Evolutionary conservation across 2,329 filamentous ascomycete genomes (phyloP).

Genomic region (Clonostachys rosea): DNA sequence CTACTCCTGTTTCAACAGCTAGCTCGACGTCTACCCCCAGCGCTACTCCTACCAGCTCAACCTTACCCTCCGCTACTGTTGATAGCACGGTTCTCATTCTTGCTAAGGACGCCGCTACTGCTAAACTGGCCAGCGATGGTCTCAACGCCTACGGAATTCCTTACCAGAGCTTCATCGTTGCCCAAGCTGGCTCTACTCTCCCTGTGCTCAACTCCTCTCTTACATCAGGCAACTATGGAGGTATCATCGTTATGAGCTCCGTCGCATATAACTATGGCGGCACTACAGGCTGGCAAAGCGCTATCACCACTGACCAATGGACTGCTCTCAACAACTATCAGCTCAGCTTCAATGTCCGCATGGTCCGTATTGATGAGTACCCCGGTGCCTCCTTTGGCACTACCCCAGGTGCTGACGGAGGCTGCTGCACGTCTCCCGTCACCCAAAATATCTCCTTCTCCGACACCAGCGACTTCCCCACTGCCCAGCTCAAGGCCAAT

Average conservation of each 20-base stretch:
- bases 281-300: slow-evolving; percentile 36
- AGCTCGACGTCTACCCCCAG: no score
- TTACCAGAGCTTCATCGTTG: slow-evolving; percentile 49
- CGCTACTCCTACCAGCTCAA: not conserved
- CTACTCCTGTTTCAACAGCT: no score
- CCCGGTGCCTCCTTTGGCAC: slow-evolving; percentile 45
- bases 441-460: slow-evolving; percentile 50
- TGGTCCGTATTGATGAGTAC: slow-evolving; percentile 56
- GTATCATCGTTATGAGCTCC: slow-evolving; percentile 49
- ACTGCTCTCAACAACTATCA: slow-evolving; percentile 52
- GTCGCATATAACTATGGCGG: slow-evolving; percentile 47
- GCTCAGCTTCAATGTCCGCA: slow-evolving; percentile 49
- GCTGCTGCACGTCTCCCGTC: slow-evolving; percentile 38
- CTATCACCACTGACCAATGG: slow-evolving; percentile 52
- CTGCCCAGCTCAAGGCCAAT: slow-evolving; percentile 46
- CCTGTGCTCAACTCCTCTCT: slow-evolving; percentile 44
- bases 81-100: slow-evolving; percentile 50
- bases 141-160: slow-evolving; percentile 59
- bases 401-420: slow-evolving; percentile 19
- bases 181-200: slow-evolving; percentile 41
- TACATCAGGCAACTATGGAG: slow-evolving; percentile 51
- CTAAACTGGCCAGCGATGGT: slow-evolving; percentile 44
- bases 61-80: slow-evolving; percentile 10
- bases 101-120: slow-evolving; percentile 43
- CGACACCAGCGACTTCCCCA: slow-evolving; percentile 45